Evolutionary conservation across 2,329 filamentous ascomycete species (phyloP).

Genomic region (Colletotrichum sp.): DNA sequence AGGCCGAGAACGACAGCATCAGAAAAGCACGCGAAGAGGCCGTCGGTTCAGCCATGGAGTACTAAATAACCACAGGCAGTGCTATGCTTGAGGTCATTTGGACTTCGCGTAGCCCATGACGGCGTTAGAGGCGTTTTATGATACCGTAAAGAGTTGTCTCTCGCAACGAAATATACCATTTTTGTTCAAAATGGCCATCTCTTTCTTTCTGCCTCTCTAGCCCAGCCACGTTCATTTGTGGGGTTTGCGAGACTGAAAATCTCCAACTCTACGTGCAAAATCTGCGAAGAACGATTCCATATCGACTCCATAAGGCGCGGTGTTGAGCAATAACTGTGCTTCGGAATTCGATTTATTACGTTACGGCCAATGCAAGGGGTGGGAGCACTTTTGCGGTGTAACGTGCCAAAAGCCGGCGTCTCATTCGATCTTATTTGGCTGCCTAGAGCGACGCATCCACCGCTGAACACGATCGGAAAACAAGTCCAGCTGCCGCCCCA

Average conservation of each 20-base stretch:
- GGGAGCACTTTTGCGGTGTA: neutral
- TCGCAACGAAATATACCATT: neutral
- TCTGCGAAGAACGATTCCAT: neutral
- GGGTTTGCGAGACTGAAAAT: neutral
- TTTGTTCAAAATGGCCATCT: neutral
- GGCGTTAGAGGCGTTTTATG: constrained; percentile 8
- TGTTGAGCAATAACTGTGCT: neutral
- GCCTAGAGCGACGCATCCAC: neutral
- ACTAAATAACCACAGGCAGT: constrained; percentile 26
- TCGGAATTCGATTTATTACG: neutral
- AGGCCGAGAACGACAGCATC: constrained; percentile 60
- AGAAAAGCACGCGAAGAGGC: constrained; percentile 62
- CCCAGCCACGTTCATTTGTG: neutral
- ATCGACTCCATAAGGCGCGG: neutral
- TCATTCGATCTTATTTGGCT: constrained; percentile 4
- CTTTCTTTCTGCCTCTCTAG: neutral
- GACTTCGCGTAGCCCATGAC: neutral
- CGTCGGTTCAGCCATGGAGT: constrained; percentile 62
- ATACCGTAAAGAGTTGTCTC: neutral
- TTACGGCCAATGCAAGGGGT: neutral
- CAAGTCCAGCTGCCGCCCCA: neutral
- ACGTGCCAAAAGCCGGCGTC: neutral
- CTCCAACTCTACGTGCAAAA: neutral
- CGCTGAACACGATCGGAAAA: neutral
- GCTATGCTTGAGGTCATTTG: neutral